Evolutionary conservation across 352 stramenopile genomes (phyloP), one percentile per base, ranked within the genome.

Genomic region (Phytopythium litorale): DNA sequence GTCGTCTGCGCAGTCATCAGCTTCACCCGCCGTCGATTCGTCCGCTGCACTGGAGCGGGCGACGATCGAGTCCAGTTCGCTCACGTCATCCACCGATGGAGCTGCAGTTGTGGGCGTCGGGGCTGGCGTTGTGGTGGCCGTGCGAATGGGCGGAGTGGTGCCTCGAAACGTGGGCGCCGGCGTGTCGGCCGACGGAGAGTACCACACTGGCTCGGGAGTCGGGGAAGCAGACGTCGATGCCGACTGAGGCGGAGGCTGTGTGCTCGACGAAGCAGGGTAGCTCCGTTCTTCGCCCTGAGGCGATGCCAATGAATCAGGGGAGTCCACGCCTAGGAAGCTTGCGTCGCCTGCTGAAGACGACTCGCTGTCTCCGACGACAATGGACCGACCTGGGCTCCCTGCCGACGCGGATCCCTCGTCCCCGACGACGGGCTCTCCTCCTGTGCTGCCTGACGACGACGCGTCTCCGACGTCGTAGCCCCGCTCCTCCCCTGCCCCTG

Each of bases 381-480:
- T 5, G 12, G 2, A 5, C 23, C 51, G 9, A 7, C 8, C 12
- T 3, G 8, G n/a, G 19, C 21, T 21, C 7, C 33, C n/a, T 23
- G 38, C 5, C 23, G 18, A 33, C 25, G 21, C 3, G 38, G 53
- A 58, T 1, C 51, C 51, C 4, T 30, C 55, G 40, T 51, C 30
- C 32, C 54, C 54, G 23, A 52, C 55, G 25, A 0, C 52, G 40
- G 28, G 9, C 4, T 15, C 30, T 23, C 54, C 54, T 3, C n/a
- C 21, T 7, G 6, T 11, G 25, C 54, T 60, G 21, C 38, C 54
- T 49, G 54, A 56, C 15, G 50, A 32, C 7, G 37, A 38, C 6
- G 16, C 40, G 19, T 51, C 55, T 7, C 38, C 54, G 38, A 60
- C 55, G 25, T 60, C 23, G 40, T 42, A 38, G 40, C 55, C n/a